Conservation (phyloP, 2,329 filamentous ascomycete genomes). For the Colletotrichum siamense region DNA sequence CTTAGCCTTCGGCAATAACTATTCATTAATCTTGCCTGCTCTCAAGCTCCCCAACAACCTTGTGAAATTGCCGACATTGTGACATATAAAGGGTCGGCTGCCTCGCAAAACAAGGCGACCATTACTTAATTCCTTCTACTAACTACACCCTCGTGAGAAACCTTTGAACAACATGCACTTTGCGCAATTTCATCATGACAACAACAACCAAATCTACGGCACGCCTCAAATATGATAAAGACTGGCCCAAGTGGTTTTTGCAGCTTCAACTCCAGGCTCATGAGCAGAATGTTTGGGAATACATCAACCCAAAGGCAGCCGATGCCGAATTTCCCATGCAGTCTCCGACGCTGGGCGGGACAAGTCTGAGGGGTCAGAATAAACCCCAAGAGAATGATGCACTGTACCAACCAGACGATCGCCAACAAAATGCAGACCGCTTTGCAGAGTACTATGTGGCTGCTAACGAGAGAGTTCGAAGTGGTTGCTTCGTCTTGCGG, state of each 20-base stretch:
- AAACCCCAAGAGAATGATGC: no score
- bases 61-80: not conserved
- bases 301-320: not conserved
- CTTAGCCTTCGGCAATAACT: no score
- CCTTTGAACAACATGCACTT: fast-evolving
- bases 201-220: not conserved
- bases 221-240: not conserved
- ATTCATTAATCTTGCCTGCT: not conserved
- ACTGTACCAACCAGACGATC: no score
- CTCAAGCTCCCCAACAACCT: not conserved
- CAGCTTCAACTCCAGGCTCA: not conserved
- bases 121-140: not conserved
- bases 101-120: not conserved
- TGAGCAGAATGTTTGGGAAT: not conserved
- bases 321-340: not conserved
- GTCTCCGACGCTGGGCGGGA: not conserved
- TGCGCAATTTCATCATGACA: not conserved
- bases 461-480: not conserved
- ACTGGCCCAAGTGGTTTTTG: not conserved
- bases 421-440: not conserved
- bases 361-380: not conserved
- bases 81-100: not conserved
- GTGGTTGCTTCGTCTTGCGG: not conserved
- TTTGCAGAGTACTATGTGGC: not conserved
- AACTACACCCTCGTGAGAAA: not conserved